A percentile compares a stretch with the other conserved stretches of the same genome.
Conservation (phyloP, 495 filamentous ascomycete genomes). For the Saxophila tyrrhenica region DNA sequence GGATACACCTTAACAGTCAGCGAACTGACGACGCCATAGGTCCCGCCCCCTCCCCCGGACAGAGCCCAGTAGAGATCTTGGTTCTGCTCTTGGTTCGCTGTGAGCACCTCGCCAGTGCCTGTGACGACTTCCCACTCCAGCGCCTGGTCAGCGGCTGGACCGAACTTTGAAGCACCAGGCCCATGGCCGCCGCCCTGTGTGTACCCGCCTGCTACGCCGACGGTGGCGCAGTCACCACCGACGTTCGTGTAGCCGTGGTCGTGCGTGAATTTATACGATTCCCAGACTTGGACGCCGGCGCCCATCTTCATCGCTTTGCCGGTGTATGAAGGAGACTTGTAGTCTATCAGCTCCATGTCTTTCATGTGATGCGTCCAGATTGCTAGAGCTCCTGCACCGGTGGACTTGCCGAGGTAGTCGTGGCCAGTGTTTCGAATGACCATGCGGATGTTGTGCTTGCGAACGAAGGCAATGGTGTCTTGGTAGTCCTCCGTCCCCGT, state of each 20-base stretch:
- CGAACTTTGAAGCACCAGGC: conserved; percentile 40
- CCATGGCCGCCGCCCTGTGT: conserved; percentile 20
- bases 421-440: conserved; percentile 60
- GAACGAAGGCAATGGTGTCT: conserved; percentile 40
- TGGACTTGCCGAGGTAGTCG: conserved; percentile 37
- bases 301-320: conserved; percentile 20
- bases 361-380: conserved; percentile 45
- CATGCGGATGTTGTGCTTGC: conserved; percentile 45
- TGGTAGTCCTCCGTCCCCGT: conserved; percentile 28
- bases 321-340: conserved; percentile 32
- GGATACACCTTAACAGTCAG: conserved; percentile 16
- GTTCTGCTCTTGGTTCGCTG: conserved; percentile 9
- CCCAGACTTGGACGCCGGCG: conserved; percentile 17
- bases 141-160: conserved; percentile 39
- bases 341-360: conserved; percentile 34
- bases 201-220: conserved; percentile 21
- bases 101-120: conserved; percentile 7
- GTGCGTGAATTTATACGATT: conserved; percentile 17
- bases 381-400: conserved; percentile 38
- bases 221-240: conserved; percentile 20
- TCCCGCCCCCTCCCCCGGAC: conserved; percentile 20
- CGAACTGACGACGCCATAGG: conserved; percentile 15
- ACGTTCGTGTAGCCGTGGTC: conserved; percentile 15
- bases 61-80: conserved; percentile 19
- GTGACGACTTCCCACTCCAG: conserved; percentile 17